Percentiles rank a stretch among this genome's conserved stretches.
Conservation (phyloP, 164 flowering plant genomes). For the Berberis thunbergii region DNA sequence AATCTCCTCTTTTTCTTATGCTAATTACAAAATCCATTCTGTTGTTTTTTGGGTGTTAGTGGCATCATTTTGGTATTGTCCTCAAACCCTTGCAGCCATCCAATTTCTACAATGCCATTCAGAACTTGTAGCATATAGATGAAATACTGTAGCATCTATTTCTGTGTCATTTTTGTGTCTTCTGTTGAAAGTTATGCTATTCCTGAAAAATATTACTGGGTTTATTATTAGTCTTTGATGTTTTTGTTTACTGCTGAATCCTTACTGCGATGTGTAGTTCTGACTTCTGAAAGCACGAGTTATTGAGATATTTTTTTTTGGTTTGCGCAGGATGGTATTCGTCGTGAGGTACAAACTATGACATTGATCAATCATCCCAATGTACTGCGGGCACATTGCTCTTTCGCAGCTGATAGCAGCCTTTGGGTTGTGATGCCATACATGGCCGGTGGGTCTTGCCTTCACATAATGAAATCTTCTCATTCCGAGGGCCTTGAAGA, state of each 20-base stretch:
- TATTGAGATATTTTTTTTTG: neutral
- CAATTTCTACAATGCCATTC: too few species aligned
- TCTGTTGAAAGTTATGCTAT: too few species aligned
- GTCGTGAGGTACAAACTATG: constrained; percentile 21
- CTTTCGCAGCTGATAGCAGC: constrained; percentile 22
- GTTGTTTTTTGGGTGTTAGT: too few species aligned
- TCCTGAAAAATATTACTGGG: too few species aligned
- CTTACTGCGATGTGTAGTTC: neutral
- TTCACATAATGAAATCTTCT: constrained; percentile 79
- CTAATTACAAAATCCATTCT: too few species aligned
- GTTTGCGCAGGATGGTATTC: constrained; percentile 24
- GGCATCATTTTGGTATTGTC: too few species aligned
- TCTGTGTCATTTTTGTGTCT: too few species aligned
- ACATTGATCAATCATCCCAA: constrained; percentile 17
- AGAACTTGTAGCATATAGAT: too few species aligned
- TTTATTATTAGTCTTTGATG: too few species aligned
- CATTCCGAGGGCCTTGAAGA: constrained; percentile 91
- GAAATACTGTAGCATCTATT: too few species aligned
- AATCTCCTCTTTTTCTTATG: too few species aligned
- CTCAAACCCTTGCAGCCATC: too few species aligned
- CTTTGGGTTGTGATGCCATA: constrained; percentile 70
- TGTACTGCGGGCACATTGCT: constrained; percentile 18
- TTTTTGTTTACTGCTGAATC: neutral
- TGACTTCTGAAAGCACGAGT: neutral
- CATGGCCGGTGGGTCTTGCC: constrained; percentile 96